Base-by-base conservation (phyloP, 345 rosid genomes). In the Durio zibethinus region DNA sequence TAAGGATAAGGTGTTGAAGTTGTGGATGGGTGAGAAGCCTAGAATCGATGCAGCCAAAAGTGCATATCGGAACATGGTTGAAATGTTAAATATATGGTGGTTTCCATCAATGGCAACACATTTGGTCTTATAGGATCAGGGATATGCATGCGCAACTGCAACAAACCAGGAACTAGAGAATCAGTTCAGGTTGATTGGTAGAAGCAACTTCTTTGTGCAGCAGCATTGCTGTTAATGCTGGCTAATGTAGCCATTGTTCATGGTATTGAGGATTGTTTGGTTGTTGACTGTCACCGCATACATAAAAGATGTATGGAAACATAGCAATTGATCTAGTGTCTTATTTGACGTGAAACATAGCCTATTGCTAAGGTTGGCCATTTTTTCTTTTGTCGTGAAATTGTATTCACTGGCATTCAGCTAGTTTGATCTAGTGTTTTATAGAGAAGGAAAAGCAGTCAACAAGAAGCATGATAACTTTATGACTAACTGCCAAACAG, bases 21-120 rank as follows among this genome's bases (percentile, higher is more conserved):
- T 93, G 43, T 93, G 98, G 99, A 90, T 93, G 90, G 97, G 98
- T 95, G 88, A 10, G 1, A n/a, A n/a, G n/a, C n/a, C n/a, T n/a
- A 57, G 2, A 21, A 23, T 57, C 62, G 23, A 57, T 10, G 62
- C 27, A 43, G 35, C 35, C 53, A 11, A 25, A 25, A 12, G 10
- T 2, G 35, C 73, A 43, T 23, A 42, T 21, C 20, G 36, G 27
- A 64, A 5, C 69, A 64, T 4, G 4, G 16, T 66, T 66, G 70
- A 65, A 20, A 20, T 38, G 21, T n/a, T 35, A 21, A 40, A 63
- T 6, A 29, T 10, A 4, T 43, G 57, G 40, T 9, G 21, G 35
- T 62, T 57, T 57, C 63, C 40, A 31, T 62, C 40, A 63, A 33
- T 63, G 47, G 47, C 45, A 20, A 64, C 25, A 35, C 43, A 38